Percentiles rank a stretch among this genome's conserved stretches.
These are phyloP conservation scores for Dendrostoma leiphaemia DNA, from an alignment of 2,329 filamentous ascomycete genomes.

Conservation along the genomic window DNA sequence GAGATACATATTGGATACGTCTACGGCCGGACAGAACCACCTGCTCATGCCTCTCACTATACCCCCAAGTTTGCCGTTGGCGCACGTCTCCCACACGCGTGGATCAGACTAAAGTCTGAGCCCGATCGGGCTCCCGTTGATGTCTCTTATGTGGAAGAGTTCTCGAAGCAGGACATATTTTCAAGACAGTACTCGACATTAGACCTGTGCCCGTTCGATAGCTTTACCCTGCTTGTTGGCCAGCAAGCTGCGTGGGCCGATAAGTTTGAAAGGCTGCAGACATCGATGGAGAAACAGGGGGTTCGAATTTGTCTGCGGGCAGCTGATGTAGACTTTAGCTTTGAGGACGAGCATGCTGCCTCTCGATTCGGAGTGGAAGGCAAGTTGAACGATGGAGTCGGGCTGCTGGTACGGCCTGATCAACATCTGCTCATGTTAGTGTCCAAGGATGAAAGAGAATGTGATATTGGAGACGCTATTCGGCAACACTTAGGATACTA, in stretches of 20 bases:
- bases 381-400: not conserved
- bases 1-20: slow-evolving; percentile 43
- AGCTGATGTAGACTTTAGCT: slow-evolving; percentile 1
- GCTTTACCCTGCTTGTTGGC: slow-evolving; percentile 25
- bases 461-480: not conserved
- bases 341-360: not conserved
- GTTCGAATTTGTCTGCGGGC: not conserved
- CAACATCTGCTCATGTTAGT: slow-evolving; percentile 2
- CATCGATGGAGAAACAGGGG: not conserved
- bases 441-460: not conserved
- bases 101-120: slow-evolving; percentile 26
- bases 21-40: slow-evolving; percentile 33
- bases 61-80: slow-evolving; percentile 34
- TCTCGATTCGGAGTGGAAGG: not conserved
- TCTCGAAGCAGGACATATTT: slow-evolving; percentile 25
- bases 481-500: not conserved
- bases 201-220: slow-evolving; percentile 32
- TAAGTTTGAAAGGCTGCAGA: not conserved
- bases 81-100: slow-evolving; percentile 39
- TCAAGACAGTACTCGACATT: slow-evolving; percentile 32
- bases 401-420: slow-evolving; percentile 7
- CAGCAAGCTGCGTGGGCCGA: not conserved
- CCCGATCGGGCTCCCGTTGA: slow-evolving; percentile 26
- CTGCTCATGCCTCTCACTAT: slow-evolving; percentile 35
- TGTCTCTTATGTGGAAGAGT: slow-evolving; percentile 32